Conservation (phyloP, 2,329 filamentous ascomycete species). For the Pochonia chlamydosporia region DNA sequence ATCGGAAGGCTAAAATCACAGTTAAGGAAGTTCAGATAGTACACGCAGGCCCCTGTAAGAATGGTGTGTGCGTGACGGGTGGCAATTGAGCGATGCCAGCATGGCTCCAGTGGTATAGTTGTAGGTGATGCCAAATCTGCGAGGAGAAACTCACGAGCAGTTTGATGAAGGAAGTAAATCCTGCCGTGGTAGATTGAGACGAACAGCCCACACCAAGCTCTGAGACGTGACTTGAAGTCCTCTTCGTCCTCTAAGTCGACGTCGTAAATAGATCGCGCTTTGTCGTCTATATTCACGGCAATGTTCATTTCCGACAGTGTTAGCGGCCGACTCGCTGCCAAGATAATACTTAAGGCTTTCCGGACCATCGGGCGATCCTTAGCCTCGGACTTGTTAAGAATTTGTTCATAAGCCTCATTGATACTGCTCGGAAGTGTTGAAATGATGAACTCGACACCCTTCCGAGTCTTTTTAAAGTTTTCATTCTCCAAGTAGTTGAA, state of each 20-base stretch:
- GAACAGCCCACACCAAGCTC: conserved; percentile 22
- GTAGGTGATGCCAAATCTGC: conserved; percentile 8
- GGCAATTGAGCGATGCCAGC: not conserved
- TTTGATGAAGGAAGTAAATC: conserved; percentile 26
- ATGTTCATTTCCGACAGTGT: not conserved
- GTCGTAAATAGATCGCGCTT: not conserved
- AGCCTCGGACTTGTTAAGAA: not conserved
- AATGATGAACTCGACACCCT: conserved; percentile 14
- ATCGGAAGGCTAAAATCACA: not conserved
- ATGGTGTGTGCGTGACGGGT: not conserved
- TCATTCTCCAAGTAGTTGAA: conserved; percentile 22
- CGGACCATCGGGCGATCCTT: not conserved
- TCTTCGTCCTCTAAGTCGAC: not conserved
- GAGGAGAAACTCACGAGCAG: conserved; percentile 25
- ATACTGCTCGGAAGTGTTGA: not conserved
- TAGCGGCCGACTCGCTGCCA: not conserved
- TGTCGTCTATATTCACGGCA: not conserved
- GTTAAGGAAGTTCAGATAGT: not conserved
- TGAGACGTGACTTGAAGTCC: conserved; percentile 14
- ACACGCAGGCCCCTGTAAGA: not conserved
- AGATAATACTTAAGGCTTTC: not conserved
- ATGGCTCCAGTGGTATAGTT: conserved; percentile 3
- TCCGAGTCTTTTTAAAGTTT: conserved; percentile 16
- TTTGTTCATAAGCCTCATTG: not conserved
- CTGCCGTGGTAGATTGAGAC: conserved; percentile 19